These are phyloP conservation scores for Melastoma malabathricum DNA, from an alignment of 345 rosid species.

Conservation along the genomic window DNA sequence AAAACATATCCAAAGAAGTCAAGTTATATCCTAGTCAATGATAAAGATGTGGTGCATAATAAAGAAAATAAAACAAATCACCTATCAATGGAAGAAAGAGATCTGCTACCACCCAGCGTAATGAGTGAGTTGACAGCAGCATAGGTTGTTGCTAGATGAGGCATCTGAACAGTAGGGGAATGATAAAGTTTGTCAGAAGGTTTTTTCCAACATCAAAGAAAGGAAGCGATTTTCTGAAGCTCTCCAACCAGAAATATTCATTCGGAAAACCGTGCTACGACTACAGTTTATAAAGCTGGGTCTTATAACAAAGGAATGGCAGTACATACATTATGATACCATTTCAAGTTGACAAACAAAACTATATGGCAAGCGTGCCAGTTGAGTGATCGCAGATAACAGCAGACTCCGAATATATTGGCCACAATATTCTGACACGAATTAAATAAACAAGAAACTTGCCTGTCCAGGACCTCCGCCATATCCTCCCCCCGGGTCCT, in stretches of 20 bases:
- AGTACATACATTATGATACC: too few species aligned
- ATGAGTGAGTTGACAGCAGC: conserved; percentile 86
- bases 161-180: conserved; percentile 45
- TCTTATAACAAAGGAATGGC: too few species aligned
- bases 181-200: neutral
- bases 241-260: too few species aligned
- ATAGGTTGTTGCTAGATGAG: conserved; percentile 93
- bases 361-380: too few species aligned
- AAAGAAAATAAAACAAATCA: conserved; percentile 18
- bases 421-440: neutral
- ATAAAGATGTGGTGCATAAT: neutral
- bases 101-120: conserved; percentile 66
- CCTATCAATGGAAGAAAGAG: conserved; percentile 77
- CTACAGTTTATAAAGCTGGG: too few species aligned
- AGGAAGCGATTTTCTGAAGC: too few species aligned
- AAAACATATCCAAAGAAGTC: conserved; percentile 10
- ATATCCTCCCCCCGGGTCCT: conserved; percentile 87
- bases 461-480: conserved; percentile 99
- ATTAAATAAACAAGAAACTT: conserved; percentile 14
- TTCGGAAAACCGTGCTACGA: too few species aligned
- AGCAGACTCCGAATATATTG: too few species aligned
- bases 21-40: conserved; percentile 8
- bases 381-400: too few species aligned
- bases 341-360: too few species aligned
- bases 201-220: too few species aligned